Conservation (phyloP, 1,284 basidiomycete species). For the Pseudozyma tsukubaensis region DNA sequence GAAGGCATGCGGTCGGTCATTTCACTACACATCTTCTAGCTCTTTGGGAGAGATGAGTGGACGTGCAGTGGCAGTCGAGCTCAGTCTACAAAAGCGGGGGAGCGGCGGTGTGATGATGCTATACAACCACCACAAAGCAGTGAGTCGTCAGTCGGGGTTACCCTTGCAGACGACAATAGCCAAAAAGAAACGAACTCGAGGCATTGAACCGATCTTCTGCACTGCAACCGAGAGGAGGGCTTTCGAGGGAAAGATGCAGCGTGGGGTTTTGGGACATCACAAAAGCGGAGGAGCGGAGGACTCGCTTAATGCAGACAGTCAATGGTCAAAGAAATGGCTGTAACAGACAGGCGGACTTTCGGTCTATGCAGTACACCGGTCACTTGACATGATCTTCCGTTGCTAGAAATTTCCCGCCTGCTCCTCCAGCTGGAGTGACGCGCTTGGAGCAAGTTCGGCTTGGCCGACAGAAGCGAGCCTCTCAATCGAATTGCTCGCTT, state of each 20-base stretch:
- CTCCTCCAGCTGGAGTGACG: not conserved
- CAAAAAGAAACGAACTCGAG: not conserved
- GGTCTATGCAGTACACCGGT: conserved; percentile 16
- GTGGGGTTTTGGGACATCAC: conserved; percentile 9
- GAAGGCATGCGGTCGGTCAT: conserved; percentile 1
- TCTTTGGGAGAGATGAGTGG: not conserved
- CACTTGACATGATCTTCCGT: not conserved
- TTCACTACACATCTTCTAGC: not conserved
- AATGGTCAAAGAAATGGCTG: conserved; percentile 9
- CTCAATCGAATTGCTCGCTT: no score
- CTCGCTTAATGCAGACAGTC: not conserved
- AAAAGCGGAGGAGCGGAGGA: conserved; percentile 3
- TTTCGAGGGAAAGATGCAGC: conserved; percentile 4
- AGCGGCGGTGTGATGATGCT: conserved; percentile 23
- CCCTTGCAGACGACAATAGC: not conserved
- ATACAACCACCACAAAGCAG: conserved; percentile 1
- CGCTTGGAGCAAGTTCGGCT: conserved; percentile 19
- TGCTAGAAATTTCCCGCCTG: not conserved
- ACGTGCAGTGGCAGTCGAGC: not conserved
- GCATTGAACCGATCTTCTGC: not conserved
- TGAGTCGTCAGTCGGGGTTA: not conserved
- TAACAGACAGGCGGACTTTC: conserved; percentile 28
- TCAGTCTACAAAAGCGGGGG: conserved; percentile 6
- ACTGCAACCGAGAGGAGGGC: not conserved
- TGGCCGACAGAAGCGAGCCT: conserved; percentile 12